Conservation (phyloP, 306 rosid genomes). For the Pyrus pyrifolia region DNA sequence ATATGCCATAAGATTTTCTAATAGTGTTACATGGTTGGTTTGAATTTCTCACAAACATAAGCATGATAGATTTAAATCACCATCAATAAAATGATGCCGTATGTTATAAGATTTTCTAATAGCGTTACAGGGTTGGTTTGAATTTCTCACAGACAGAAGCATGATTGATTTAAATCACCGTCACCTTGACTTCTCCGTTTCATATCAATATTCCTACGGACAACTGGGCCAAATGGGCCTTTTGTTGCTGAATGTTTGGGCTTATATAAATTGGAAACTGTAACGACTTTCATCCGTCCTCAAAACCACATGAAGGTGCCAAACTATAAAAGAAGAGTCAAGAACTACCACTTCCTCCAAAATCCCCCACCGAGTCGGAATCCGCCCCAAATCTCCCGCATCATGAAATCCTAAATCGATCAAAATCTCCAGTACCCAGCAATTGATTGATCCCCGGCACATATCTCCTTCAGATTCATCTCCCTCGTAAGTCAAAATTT, state of each 20-base stretch:
- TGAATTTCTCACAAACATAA: no score
- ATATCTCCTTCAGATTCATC: conserved; percentile 1
- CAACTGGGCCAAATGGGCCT: neutral
- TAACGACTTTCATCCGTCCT: neutral
- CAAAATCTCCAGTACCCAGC: neutral
- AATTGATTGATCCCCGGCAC: neutral
- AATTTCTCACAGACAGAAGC: no score
- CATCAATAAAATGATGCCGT: no score
- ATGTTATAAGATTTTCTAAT: no score
- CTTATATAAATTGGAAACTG: neutral
- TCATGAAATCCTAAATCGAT: conserved; percentile 35
- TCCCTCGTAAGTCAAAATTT: conserved; percentile 40
- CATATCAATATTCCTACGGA: neutral
- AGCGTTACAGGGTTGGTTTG: no score
- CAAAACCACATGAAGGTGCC: neutral
- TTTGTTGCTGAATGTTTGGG: neutral
- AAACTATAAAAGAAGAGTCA: neutral
- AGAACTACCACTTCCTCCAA: neutral
- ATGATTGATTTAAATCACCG: no score
- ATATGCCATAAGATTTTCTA: no score
- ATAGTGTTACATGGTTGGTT: no score
- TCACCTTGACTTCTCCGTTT: no score
- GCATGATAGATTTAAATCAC: no score
- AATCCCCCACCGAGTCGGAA: neutral
- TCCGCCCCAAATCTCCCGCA: neutral